Evolutionary conservation across 2,329 filamentous ascomycete species (phyloP).

Genomic region (Raffaelea ambrosiae): DNA sequence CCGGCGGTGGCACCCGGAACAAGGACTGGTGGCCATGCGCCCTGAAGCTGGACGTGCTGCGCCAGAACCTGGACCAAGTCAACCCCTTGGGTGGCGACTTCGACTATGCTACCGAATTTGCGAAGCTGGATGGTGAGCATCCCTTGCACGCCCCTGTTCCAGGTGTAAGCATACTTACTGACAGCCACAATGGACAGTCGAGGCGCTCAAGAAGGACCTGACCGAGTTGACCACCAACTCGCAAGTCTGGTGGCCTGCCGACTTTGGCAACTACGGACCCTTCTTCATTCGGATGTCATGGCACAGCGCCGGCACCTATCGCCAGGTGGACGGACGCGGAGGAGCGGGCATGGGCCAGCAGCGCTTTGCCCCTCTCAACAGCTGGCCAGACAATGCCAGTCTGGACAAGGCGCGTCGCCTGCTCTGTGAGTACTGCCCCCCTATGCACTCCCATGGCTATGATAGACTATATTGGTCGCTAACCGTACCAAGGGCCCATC

Average conservation of each 20-base stretch:
- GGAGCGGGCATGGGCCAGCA: slow-evolving; percentile 67
- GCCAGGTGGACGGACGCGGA: slow-evolving; percentile 64
- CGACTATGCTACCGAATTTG: slow-evolving; percentile 65
- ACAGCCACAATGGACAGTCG: not conserved
- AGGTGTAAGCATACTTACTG: not conserved
- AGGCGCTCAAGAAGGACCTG: slow-evolving; percentile 60
- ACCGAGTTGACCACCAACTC: slow-evolving; percentile 63
- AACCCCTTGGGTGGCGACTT: slow-evolving; percentile 60
- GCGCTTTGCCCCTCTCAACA: slow-evolving; percentile 70
- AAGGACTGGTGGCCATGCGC: slow-evolving; percentile 66
- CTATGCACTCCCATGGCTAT: too few species aligned
- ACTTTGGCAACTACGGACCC: slow-evolving; percentile 73
- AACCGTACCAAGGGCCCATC: too few species aligned
- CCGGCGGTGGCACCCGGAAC: slow-evolving; percentile 58
- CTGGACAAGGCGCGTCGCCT: slow-evolving; percentile 74
- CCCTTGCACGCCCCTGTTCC: too few species aligned
- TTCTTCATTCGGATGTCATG: slow-evolving; percentile 73
- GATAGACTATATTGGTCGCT: too few species aligned
- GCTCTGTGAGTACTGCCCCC: slow-evolving; percentile 42
- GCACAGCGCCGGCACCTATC: slow-evolving; percentile 72
- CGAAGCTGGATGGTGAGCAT: slow-evolving; percentile 60
- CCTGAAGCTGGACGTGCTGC: slow-evolving; percentile 61
- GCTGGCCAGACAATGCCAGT: slow-evolving; percentile 71
- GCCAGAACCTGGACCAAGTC: slow-evolving; percentile 55
- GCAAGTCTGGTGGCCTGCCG: slow-evolving; percentile 72